Percentiles rank a stretch among this genome's conserved stretches.
These are phyloP conservation scores for Chiua virens DNA, from an alignment of 768 basidiomycete genomes.

Conservation along the genomic window DNA sequence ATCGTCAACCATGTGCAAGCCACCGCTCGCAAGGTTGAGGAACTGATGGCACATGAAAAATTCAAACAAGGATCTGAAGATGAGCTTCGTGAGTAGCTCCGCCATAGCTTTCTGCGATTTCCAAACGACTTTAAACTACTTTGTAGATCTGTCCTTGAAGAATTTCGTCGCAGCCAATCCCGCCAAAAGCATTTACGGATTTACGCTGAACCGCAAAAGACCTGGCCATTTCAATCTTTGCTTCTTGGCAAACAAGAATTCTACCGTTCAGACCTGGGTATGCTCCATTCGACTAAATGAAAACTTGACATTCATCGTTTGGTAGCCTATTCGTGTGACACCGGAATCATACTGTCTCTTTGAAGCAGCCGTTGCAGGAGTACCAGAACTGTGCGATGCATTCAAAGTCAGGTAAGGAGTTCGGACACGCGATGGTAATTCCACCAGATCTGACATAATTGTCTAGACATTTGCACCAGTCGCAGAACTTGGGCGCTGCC, in stretches of 20 bases:
- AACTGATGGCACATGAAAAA: slow-evolving; percentile 93
- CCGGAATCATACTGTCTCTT: slow-evolving; percentile 90
- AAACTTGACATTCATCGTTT: slow-evolving; percentile 2
- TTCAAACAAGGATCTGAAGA: slow-evolving; percentile 88
- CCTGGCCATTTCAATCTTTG: slow-evolving; percentile 94
- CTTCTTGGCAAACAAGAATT: slow-evolving; percentile 91
- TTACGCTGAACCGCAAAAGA: slow-evolving; percentile 82
- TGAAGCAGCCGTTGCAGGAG: slow-evolving; percentile 86
- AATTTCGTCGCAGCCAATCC: slow-evolving; percentile 93
- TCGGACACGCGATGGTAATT: background rate
- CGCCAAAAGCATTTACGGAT: slow-evolving; percentile 93
- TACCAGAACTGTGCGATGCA: slow-evolving; percentile 92
- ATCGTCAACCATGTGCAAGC: slow-evolving; percentile 97
- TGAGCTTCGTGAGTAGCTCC: slow-evolving; percentile 74
- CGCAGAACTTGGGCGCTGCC: slow-evolving; percentile 56
- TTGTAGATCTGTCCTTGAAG: slow-evolving; percentile 77
- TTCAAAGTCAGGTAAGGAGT: slow-evolving; percentile 81
- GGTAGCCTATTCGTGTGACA: slow-evolving; percentile 79
- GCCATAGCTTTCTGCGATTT: background rate
- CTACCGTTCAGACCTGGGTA: slow-evolving; percentile 91
- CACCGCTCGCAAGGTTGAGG: slow-evolving; percentile 90
- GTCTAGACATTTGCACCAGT: slow-evolving; percentile 72
- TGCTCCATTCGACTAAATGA: background rate
- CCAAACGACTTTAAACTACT: background rate
- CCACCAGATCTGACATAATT: slow-evolving; percentile 10